Conservation (phyloP, 768 basidiomycete genomes). For the Pleurotus djamor region DNA sequence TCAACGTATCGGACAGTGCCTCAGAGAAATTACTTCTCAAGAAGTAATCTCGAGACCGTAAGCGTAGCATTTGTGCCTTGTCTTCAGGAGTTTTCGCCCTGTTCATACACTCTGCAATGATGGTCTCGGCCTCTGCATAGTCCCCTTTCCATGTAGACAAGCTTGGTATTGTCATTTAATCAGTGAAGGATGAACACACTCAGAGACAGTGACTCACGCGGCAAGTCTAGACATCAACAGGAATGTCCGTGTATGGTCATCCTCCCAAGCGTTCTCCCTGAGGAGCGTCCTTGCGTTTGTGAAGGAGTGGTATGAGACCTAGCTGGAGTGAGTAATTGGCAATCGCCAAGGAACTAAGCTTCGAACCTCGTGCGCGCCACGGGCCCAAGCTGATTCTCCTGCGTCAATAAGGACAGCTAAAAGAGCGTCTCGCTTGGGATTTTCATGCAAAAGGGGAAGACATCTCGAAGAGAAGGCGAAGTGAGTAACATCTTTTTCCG, state of each 20-base stretch:
- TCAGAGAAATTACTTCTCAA: slow-evolving; percentile 52
- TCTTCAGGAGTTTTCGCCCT: slow-evolving; percentile 51
- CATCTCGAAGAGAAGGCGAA: slow-evolving; percentile 36
- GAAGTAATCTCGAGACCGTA: slow-evolving; percentile 66
- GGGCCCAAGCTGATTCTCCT: slow-evolving; percentile 67
- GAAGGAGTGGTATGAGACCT: slow-evolving; percentile 66
- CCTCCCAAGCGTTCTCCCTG: slow-evolving; percentile 50
- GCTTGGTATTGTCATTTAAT: slow-evolving; percentile 23
- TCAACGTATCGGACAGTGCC: slow-evolving; percentile 56
- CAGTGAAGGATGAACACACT: neutral
- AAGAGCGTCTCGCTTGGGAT: slow-evolving; percentile 59
- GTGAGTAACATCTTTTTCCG: neutral
- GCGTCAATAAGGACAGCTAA: slow-evolving; percentile 63
- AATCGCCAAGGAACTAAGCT: neutral
- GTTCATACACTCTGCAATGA: slow-evolving; percentile 52
- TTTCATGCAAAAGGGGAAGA: slow-evolving; percentile 56
- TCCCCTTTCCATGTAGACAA: slow-evolving; percentile 70
- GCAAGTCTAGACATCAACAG: slow-evolving; percentile 55
- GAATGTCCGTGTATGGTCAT: slow-evolving; percentile 46
- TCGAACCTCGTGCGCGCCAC: slow-evolving; percentile 72
- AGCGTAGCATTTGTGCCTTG: slow-evolving; percentile 51
- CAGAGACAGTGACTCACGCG: slow-evolving; percentile 40
- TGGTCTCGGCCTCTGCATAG: slow-evolving; percentile 46
- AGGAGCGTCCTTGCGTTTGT: slow-evolving; percentile 56
- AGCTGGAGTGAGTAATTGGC: neutral